Percentiles rank a stretch among this genome's conserved stretches.
phyloP scores from a whole-genome alignment of 2,329 filamentous ascomycete species.

The Acephala macrosclerotiorum region DNA sequence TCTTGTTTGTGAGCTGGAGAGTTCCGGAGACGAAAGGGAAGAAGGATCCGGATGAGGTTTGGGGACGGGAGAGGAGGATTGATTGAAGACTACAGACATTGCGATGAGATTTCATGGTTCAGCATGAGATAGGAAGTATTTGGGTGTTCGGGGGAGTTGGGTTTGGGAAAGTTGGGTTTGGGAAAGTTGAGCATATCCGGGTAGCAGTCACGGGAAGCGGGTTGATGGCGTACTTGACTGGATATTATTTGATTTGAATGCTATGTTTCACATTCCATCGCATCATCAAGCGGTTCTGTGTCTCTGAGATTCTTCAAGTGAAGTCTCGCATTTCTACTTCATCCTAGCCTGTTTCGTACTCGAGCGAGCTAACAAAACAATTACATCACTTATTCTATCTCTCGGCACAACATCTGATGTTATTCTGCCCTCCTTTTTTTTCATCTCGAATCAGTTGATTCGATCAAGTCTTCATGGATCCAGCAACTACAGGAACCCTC shows the following conservation, averaged over 20 bases:
- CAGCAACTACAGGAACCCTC: not conserved
- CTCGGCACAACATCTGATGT: too few relatives aligned
- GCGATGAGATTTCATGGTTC: too few relatives aligned
- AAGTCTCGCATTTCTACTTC: too few relatives aligned
- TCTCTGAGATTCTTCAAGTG: too few relatives aligned
- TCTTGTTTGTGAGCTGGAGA: slow-evolving; percentile 72
- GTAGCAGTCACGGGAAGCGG: not conserved
- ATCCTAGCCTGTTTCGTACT: too few relatives aligned
- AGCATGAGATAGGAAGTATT: not conserved
- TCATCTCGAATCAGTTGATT: not conserved
- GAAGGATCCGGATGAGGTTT: slow-evolving; percentile 86
- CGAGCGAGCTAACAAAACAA: not conserved
- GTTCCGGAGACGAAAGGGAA: slow-evolving; percentile 93
- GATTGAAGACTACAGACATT: not conserved
- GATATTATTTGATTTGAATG: not conserved
- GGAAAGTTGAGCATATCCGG: not conserved
- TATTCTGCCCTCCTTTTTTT: not conserved
- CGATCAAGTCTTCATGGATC: not conserved
- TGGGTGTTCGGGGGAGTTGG: not conserved
- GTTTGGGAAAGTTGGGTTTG: not conserved
- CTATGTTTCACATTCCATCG: too few relatives aligned
- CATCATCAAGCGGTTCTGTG: too few relatives aligned
- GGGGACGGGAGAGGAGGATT: slow-evolving; percentile 63
- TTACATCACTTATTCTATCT: not conserved
- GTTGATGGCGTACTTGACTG: not conserved